These are phyloP conservation scores for Acanthamoeba culbertsoni DNA, from an alignment of 208 protist genomes.

Conservation along the genomic window DNA sequence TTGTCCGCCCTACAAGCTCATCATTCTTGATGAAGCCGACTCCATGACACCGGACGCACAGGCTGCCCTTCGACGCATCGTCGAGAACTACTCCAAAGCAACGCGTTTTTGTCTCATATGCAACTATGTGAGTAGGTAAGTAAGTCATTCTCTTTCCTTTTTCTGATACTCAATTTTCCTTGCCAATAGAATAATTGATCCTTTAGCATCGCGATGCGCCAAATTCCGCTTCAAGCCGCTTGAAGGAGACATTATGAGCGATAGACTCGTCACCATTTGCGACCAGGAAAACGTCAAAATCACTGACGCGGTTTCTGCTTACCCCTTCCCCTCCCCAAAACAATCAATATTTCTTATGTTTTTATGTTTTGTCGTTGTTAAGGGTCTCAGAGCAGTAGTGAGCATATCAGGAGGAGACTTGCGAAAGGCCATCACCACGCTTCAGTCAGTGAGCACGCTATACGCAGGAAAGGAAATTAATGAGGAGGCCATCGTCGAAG, in stretches of 20 bases:
- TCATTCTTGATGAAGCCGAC: slow-evolving; percentile 99
- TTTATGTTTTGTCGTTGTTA: not conserved
- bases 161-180: not conserved
- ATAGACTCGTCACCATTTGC: slow-evolving; percentile 90
- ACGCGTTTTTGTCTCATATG: slow-evolving; percentile 99
- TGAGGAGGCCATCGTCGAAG: not conserved
- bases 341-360: not conserved
- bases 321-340: not conserved
- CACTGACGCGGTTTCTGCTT: slow-evolving; percentile 70
- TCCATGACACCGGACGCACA: slow-evolving; percentile 98
- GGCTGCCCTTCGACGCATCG: slow-evolving; percentile 96
- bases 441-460: slow-evolving; percentile 88
- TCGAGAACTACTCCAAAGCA: slow-evolving; percentile 96
- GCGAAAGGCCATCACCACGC: slow-evolving; percentile 94
- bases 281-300: slow-evolving; percentile 87
- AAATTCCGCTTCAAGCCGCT: slow-evolving; percentile 99
- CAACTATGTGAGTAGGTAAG: slow-evolving; percentile 94
- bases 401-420: slow-evolving; percentile 94
- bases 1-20: slow-evolving; percentile 95
- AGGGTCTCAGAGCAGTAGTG: slow-evolving; percentile 85
- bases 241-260: slow-evolving; percentile 84
- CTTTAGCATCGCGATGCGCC: slow-evolving; percentile 98
- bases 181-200: slow-evolving; percentile 95
- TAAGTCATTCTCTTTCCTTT: not conserved
- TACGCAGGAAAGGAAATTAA: not conserved